Conservation (phyloP, 2,329 filamentous ascomycete species). For the Onygenales sp. region DNA sequence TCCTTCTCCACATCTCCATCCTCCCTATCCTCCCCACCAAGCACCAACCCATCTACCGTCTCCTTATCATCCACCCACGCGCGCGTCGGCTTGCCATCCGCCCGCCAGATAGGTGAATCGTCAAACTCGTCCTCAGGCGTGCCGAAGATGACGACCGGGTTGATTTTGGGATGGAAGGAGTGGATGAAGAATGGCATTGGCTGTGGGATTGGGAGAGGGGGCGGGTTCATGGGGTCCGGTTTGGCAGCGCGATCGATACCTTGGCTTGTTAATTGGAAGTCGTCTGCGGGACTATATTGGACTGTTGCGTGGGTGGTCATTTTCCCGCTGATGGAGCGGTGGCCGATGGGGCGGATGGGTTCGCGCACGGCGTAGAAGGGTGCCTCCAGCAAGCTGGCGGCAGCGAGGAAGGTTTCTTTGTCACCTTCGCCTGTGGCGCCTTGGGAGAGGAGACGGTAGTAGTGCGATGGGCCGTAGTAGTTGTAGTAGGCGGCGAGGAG, state of each 20-base stretch:
- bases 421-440: constrained; percentile 41
- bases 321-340: constrained; percentile 15
- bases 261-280: constrained; percentile 15
- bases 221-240: constrained; percentile 13
- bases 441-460: constrained; percentile 38
- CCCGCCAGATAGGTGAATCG: constrained; percentile 23
- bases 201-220: constrained; percentile 6
- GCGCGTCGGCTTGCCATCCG: constrained; percentile 21
- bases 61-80: constrained; percentile 17
- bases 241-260: constrained; percentile 19
- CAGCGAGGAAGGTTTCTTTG: constrained; percentile 42
- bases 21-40: neutral
- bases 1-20: constrained; percentile 24
- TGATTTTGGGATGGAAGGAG: constrained; percentile 32
- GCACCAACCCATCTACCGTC: neutral
- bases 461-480: constrained; percentile 35
- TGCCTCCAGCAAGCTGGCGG: constrained; percentile 30
- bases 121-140: constrained; percentile 19
- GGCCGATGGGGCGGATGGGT: constrained; percentile 24
- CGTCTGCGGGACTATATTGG: constrained; percentile 27
- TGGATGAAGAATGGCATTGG: constrained; percentile 31
- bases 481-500: constrained; percentile 43
- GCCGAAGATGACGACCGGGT: constrained; percentile 27
- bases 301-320: constrained; percentile 30
- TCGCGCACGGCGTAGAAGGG: constrained; percentile 34